phyloP scores from a whole-genome alignment of 2,329 filamentous ascomycete species.

The Talaromyces sp. region DNA sequence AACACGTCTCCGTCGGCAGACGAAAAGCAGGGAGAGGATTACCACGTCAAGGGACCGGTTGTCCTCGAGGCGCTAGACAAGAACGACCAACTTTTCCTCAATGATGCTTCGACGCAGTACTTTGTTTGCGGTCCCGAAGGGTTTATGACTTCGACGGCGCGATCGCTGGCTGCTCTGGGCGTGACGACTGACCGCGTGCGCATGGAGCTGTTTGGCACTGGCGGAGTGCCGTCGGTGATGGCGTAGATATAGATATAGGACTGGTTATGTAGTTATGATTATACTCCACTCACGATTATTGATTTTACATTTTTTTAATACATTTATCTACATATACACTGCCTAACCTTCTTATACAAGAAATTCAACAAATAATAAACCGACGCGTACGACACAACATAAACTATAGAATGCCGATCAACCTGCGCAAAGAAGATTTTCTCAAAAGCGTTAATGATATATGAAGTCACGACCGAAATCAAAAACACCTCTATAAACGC shows the following conservation, averaged over 20 bases:
- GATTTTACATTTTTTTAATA: not conserved
- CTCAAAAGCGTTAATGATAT: too few relatives aligned
- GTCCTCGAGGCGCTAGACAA: slow-evolving; percentile 53
- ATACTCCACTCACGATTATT: not conserved
- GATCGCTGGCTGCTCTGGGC: slow-evolving; percentile 1
- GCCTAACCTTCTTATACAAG: too few relatives aligned
- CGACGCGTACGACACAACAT: too few relatives aligned
- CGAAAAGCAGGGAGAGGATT: slow-evolving; percentile 52
- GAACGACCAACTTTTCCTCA: slow-evolving; percentile 51
- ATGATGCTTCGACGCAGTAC: slow-evolving; percentile 55
- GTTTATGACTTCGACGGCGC: slow-evolving; percentile 54
- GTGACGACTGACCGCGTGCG: slow-evolving; percentile 21
- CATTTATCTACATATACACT: too few relatives aligned
- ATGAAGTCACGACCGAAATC: too few relatives aligned
- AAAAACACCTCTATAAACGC: too few relatives aligned
- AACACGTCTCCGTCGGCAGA: slow-evolving; percentile 45
- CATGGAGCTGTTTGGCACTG: slow-evolving; percentile 64
- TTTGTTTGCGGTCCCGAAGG: slow-evolving; percentile 65
- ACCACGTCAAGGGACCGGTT: slow-evolving; percentile 55
- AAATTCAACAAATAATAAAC: too few relatives aligned
- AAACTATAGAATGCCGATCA: too few relatives aligned
- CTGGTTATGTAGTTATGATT: not conserved
- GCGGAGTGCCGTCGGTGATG: slow-evolving; percentile 26
- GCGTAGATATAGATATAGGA: not conserved
- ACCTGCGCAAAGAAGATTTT: too few relatives aligned